These are phyloP conservation scores for Globisporangium rhizosaccharum DNA, from an alignment of 352 stramenopile species.

Conservation along the genomic window DNA sequence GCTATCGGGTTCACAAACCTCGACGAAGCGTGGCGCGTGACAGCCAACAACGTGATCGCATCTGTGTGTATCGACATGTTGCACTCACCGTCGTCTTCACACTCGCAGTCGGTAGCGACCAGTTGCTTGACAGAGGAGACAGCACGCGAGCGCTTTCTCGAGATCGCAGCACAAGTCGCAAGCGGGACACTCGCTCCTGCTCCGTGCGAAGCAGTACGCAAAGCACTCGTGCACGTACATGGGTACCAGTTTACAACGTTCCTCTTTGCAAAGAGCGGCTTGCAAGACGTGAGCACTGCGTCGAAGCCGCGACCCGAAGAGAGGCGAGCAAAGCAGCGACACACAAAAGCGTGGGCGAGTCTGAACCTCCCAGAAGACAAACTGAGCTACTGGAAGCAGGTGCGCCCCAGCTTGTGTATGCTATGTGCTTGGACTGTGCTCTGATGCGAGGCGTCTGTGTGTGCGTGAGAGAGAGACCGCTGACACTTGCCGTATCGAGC, in stretches of 20 bases:
- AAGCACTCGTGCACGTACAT: constrained; percentile 28
- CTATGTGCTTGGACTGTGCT: background rate
- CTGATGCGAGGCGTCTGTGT: no score
- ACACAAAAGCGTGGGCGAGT: constrained; percentile 29
- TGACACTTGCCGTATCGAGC: background rate
- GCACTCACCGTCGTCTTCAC: constrained; percentile 3
- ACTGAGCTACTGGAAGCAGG: constrained; percentile 62
- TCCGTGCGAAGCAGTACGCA: constrained; percentile 20
- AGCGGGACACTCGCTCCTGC: constrained; percentile 14
- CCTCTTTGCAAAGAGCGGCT: constrained; percentile 39
- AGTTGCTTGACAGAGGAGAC: background rate
- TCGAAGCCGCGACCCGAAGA: constrained; percentile 30
- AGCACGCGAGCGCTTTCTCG: constrained; percentile 17
- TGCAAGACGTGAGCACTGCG: constrained; percentile 20
- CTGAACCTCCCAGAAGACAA: constrained; percentile 38
- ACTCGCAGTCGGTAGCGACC: background rate
- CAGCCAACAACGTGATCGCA: constrained; percentile 44
- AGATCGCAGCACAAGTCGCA: constrained; percentile 18
- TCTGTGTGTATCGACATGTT: constrained; percentile 19
- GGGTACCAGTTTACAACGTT: constrained; percentile 50
- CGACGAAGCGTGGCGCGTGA: constrained; percentile 44
- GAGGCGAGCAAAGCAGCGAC: constrained; percentile 27
- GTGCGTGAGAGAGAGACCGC: no score
- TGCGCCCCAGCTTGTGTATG: constrained; percentile 7
- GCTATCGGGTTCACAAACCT: constrained; percentile 11